Evolutionary conservation across 2,329 filamentous ascomycete species (phyloP), one percentile per base, ranked within the genome.

Genomic region (Beauveria scarabaeidicola): DNA sequence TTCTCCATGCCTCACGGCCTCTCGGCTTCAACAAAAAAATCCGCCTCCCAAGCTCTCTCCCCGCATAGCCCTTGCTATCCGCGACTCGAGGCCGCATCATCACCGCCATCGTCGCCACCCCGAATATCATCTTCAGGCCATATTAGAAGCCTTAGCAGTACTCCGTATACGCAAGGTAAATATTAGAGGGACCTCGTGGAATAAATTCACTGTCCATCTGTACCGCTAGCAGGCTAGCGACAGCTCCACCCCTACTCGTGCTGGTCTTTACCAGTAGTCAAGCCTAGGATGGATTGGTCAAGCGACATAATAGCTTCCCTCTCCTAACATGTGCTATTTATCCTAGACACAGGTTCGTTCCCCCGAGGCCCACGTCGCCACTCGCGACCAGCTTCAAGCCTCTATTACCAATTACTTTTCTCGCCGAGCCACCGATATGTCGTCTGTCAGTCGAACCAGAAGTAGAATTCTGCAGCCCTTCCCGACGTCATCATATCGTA

Each of bases 21-120:
- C 55, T 58, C 55, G 54, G 55, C 55, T 58, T 58, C 55, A 58
- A 58, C 55, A 58, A 58, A 57, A 51, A 41, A 27, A 13, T 21
- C 29, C 10, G 32, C 54, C 17, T 48, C 41, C 5, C 41, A 55
- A 52, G 13, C 38, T 54, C 29, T 17, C 52, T 27, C 15, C 17
- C 15, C 52, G 25, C 36, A 19, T 11, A 25, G 23, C 19, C 9
- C n/a, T 32, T 41, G n/a, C 8, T 2, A 43, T n/a, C 17, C 38
- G 51, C 44, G 27, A 23, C 52, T 21, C 13, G 41, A 41, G 19
- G 29, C 27, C 48, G 48, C 48, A 23, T 40, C 19, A 40, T 25
- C 19, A 15, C 15, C 29, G 19, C n/a, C 38, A 27, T 29, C 23
- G 21, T 29, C 17, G 5, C 3, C 50, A 23, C 11, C 17, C 15